These are phyloP conservation scores for Pseudopyrenochaeta lycopersici DNA, from an alignment of 2,329 filamentous ascomycete genomes.

Conservation along the genomic window DNA sequence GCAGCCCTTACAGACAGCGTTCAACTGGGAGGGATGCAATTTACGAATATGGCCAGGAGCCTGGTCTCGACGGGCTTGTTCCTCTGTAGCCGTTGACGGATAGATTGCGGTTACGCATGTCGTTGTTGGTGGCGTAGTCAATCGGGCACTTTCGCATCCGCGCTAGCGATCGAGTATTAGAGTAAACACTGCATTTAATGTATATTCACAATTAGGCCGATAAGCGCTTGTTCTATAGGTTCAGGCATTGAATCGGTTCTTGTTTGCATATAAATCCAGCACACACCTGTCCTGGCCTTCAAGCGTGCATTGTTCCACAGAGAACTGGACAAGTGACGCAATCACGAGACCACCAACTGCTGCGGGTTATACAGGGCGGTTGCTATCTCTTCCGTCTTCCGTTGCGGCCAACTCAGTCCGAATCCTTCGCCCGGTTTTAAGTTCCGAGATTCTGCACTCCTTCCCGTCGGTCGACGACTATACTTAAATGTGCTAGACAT, in stretches of 20 bases:
- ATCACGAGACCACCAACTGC: constrained; percentile 6
- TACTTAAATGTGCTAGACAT: neutral
- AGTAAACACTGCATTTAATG: no score
- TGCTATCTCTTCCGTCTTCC: neutral
- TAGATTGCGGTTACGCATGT: no score
- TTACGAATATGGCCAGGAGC: no score
- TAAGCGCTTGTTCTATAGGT: neutral
- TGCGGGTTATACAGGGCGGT: constrained; percentile 2
- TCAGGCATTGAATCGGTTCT: no score
- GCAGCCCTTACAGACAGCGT: no score
- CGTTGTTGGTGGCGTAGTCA: no score
- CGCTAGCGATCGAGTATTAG: neutral
- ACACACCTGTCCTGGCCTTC: no score
- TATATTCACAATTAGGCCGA: constrained; percentile 2
- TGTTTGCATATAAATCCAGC: no score
- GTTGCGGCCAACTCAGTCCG: neutral
- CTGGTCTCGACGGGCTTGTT: no score
- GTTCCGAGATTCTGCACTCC: neutral
- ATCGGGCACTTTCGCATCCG: neutral
- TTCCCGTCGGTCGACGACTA: neutral
- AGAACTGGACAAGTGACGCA: constrained; percentile 7
- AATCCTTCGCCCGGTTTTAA: neutral
- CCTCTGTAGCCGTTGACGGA: no score
- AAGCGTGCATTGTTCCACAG: no score
- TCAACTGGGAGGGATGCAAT: no score